A percentile compares a stretch with the other conserved stretches of the same genome.
Evolutionary conservation across 352 stramenopile species (phyloP).

Genomic region (Aphanomyces invadans): DNA sequence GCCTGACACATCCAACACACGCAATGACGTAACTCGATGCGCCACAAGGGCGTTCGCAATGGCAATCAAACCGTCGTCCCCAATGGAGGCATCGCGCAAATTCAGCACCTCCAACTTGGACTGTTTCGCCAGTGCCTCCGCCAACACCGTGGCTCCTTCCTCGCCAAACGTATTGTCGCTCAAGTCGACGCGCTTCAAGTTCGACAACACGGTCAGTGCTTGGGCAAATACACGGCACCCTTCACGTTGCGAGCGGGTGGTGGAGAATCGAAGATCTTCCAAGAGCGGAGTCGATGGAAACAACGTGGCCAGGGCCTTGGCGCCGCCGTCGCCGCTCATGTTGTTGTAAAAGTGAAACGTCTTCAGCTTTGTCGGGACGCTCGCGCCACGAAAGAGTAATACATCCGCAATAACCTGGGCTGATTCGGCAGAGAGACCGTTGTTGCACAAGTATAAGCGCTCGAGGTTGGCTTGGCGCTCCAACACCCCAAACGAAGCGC

Average conservation of each 20-base stretch:
- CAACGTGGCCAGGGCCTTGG: conserved; percentile 78
- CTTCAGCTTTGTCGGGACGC: conserved; percentile 74
- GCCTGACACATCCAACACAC: conserved; percentile 88
- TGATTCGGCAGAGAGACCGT: conserved; percentile 86
- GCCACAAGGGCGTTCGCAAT: conserved; percentile 69
- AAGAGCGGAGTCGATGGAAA: conserved; percentile 79
- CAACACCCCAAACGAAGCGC: conserved; percentile 84
- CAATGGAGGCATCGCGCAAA: conserved; percentile 84
- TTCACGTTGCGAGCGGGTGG: conserved; percentile 78
- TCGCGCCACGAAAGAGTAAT: conserved; percentile 61
- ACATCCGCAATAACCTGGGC: conserved; percentile 84
- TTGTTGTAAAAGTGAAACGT: conserved; percentile 97
- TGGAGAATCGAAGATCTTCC: conserved; percentile 90
- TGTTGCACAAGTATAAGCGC: conserved; percentile 92
- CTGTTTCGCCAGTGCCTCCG: conserved; percentile 63
- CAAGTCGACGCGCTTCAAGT: conserved; percentile 85
- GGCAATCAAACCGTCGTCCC: conserved; percentile 81
- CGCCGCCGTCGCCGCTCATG: conserved; percentile 92
- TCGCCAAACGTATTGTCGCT: conserved; percentile 92
- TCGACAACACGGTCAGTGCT: conserved; percentile 52
- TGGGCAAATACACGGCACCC: conserved; percentile 85
- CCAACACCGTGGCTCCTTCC: conserved; percentile 79
- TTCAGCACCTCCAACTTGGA: conserved; percentile 76
- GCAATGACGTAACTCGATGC: conserved; percentile 38
- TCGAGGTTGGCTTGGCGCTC: conserved; percentile 64